Conservation (phyloP, 2,329 filamentous ascomycete genomes). For the Lecanosticta acicola region DNA sequence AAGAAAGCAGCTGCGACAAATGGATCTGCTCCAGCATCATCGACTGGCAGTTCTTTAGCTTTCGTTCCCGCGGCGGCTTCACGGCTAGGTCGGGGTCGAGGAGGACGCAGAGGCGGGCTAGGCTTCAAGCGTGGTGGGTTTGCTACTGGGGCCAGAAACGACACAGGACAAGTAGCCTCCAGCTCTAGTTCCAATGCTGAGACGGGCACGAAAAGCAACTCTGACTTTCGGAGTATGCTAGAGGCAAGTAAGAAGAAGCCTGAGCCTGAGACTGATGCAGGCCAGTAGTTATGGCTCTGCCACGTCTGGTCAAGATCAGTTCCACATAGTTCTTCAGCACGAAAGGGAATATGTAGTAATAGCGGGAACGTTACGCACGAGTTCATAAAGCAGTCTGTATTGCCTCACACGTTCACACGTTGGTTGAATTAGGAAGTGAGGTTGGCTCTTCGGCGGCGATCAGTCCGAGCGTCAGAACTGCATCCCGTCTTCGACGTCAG, state of each 20-base stretch:
- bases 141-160: constrained; percentile 18
- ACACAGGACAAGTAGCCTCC: background rate
- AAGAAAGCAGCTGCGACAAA: constrained; percentile 26
- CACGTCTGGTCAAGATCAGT: too few relatives aligned
- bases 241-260: constrained; percentile 35
- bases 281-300: background rate
- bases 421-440: too few relatives aligned
- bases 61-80: constrained; percentile 31
- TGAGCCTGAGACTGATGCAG: background rate
- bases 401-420: too few relatives aligned
- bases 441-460: background rate
- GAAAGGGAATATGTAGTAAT: background rate
- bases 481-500: background rate
- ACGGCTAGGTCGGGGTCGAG: constrained; percentile 42
- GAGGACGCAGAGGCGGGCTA: constrained; percentile 44
- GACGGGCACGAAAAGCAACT: constrained; percentile 49
- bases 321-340: too few relatives aligned
- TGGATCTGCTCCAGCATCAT: constrained; percentile 8
- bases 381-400: too few relatives aligned
- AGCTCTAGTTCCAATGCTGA: constrained; percentile 10
- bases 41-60: constrained; percentile 16
- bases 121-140: constrained; percentile 42
- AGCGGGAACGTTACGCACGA: background rate
- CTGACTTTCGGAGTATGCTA: constrained; percentile 53
- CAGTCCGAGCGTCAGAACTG: too few relatives aligned